Evolutionary conservation across 305 asterid genomes (phyloP).

Genomic region (Fraxinus greggii): DNA sequence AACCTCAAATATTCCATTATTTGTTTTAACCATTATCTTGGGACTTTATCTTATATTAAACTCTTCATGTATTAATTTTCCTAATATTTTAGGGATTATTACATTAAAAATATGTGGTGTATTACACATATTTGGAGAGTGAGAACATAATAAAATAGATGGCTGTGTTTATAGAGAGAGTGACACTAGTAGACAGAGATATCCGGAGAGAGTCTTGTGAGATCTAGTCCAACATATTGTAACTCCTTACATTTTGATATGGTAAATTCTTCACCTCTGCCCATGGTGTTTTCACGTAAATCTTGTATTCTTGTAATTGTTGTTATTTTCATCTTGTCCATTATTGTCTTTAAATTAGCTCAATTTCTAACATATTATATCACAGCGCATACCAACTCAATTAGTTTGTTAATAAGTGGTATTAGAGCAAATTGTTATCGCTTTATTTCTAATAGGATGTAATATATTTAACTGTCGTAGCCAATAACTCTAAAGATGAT

Average conservation of each 20-base stretch:
- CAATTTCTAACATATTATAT: background rate
- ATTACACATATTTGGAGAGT: background rate
- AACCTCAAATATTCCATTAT: background rate
- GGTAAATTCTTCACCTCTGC: background rate
- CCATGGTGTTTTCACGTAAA: background rate
- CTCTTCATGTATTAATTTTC: background rate
- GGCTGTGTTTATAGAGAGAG: background rate
- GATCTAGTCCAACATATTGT: background rate
- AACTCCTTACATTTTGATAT: background rate
- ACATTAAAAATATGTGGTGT: background rate
- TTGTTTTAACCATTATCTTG: too few relatives aligned
- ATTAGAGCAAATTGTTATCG: too few relatives aligned
- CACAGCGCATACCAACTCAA: too few relatives aligned
- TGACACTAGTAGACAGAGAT: background rate
- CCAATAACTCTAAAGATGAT: background rate
- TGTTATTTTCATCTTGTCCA: background rate
- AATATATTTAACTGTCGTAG: background rate
- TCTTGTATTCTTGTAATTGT: background rate
- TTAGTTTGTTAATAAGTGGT: background rate
- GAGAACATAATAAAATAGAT: background rate
- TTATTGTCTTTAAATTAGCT: background rate
- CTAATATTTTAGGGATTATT: background rate
- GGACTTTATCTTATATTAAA: too few relatives aligned
- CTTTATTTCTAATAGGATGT: too few relatives aligned
- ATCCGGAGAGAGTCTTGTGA: background rate